Conservation (phyloP, 768 basidiomycete species). For the Auricularia sp. region DNA sequence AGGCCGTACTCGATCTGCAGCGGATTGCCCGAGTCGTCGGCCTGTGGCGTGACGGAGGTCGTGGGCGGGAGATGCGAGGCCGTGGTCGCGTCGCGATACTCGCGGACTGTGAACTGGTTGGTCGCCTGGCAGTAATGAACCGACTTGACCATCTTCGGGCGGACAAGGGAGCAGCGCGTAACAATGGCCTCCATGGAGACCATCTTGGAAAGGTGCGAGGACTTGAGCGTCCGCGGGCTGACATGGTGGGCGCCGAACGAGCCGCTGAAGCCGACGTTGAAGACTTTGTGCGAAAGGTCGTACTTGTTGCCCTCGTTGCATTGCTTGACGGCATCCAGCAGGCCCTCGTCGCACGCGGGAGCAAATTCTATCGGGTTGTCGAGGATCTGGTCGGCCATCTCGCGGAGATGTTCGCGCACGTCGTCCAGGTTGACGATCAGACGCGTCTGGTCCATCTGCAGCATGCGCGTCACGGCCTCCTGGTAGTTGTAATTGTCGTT, state of each 20-base stretch:
- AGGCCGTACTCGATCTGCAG: constrained; percentile 89
- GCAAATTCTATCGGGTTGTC: constrained; percentile 81
- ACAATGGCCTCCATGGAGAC: constrained; percentile 97
- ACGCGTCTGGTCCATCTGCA: constrained; percentile 73
- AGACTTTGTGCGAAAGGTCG: constrained; percentile 68
- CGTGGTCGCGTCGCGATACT: constrained; percentile 89
- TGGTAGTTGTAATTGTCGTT: constrained; percentile 59
- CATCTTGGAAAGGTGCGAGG: constrained; percentile 88
- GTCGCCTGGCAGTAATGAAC: constrained; percentile 93
- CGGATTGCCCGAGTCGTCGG: constrained; percentile 79
- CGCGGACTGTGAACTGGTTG: constrained; percentile 68
- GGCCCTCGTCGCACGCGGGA: constrained; percentile 82
- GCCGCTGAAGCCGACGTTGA: constrained; percentile 84
- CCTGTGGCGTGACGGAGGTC: constrained; percentile 77
- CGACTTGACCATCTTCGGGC: constrained; percentile 97
- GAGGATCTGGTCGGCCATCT: constrained; percentile 78
- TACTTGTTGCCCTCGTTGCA: constrained; percentile 68
- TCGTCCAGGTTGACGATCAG: constrained; percentile 95
- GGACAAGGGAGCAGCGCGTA: constrained; percentile 92
- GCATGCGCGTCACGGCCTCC: constrained; percentile 54
- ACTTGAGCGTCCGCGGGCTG: constrained; percentile 84
- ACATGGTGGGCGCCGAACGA: constrained; percentile 98
- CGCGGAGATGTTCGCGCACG: constrained; percentile 83
- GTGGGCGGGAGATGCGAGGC: constrained; percentile 82
- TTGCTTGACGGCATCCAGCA: constrained; percentile 61